Evolutionary conservation across 2,329 filamentous ascomycete genomes (phyloP).

Genomic region (Teratosphaeria nubilosa): DNA sequence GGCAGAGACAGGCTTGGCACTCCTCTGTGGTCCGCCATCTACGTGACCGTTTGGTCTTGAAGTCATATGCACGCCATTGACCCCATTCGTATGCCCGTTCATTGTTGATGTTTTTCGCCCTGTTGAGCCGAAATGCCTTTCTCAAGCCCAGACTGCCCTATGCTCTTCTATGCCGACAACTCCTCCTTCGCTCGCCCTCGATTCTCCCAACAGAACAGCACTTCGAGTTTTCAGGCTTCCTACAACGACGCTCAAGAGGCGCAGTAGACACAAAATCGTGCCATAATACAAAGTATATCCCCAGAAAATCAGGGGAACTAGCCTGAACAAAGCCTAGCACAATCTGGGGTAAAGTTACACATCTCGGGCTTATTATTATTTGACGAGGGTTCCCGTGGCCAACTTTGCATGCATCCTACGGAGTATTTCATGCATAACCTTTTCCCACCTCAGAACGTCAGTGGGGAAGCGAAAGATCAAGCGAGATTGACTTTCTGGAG

Average conservation of each 20-base stretch:
- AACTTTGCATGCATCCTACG: background rate
- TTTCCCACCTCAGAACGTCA: no score
- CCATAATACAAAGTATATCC: background rate
- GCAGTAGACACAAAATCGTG: background rate
- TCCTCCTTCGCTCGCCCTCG: background rate
- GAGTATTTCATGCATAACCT: no score
- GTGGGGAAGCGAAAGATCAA: no score
- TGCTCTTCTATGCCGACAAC: background rate
- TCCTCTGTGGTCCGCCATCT: background rate
- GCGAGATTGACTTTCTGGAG: no score
- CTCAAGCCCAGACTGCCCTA: background rate
- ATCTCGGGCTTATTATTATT: no score
- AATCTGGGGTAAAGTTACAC: background rate
- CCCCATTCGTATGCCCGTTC: conserved; percentile 1
- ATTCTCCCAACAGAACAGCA: background rate
- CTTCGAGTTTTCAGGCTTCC: no score
- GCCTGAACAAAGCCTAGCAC: background rate
- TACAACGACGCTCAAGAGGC: background rate
- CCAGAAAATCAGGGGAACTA: background rate
- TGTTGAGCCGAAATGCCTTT: background rate
- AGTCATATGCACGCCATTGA: background rate
- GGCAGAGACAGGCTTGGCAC: background rate
- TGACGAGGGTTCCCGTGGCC: no score
- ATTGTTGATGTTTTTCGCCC: background rate
- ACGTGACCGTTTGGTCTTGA: background rate